Conservation (phyloP, 208 protist genomes). For the Leishmania tropica region DNA sequence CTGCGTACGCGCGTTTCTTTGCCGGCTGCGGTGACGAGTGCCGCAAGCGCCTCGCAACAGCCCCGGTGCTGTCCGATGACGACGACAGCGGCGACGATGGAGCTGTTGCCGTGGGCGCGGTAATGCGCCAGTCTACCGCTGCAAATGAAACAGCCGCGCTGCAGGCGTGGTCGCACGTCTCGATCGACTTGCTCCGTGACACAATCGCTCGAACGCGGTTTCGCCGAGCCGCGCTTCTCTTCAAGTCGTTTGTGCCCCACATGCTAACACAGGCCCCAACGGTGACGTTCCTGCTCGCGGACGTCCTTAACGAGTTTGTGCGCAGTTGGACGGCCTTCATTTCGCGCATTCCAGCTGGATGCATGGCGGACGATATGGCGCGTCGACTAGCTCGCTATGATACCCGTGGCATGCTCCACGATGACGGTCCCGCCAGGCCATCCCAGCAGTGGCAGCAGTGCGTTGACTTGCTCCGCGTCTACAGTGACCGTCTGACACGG, state of each 20-base stretch:
- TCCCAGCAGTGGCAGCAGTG: conserved; percentile 18
- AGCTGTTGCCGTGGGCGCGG: neutral
- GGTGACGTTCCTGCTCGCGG: conserved; percentile 27
- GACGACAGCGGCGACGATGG: neutral
- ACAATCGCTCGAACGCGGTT: conserved; percentile 63
- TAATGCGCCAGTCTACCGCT: neutral
- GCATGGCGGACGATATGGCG: conserved; percentile 11
- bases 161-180: conserved; percentile 38
- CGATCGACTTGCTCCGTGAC: conserved; percentile 47
- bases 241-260: conserved; percentile 65
- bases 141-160: conserved; percentile 25
- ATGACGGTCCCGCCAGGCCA: neutral
- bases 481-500: conserved; percentile 34
- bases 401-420: conserved; percentile 12
- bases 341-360: conserved; percentile 7
- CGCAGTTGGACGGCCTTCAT: conserved; percentile 20
- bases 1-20: conserved; percentile 50
- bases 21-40: conserved; percentile 28
- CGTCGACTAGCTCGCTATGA: conserved; percentile 16
- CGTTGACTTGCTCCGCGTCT: conserved; percentile 23
- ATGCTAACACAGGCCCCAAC: conserved; percentile 60
- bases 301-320: conserved; percentile 28
- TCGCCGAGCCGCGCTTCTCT: conserved; percentile 68
- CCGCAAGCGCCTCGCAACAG: conserved; percentile 1
- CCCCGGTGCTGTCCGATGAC: neutral